These are phyloP conservation scores for Pseudonectria buxi DNA, from an alignment of 2,329 filamentous ascomycete species.

Conservation along the genomic window DNA sequence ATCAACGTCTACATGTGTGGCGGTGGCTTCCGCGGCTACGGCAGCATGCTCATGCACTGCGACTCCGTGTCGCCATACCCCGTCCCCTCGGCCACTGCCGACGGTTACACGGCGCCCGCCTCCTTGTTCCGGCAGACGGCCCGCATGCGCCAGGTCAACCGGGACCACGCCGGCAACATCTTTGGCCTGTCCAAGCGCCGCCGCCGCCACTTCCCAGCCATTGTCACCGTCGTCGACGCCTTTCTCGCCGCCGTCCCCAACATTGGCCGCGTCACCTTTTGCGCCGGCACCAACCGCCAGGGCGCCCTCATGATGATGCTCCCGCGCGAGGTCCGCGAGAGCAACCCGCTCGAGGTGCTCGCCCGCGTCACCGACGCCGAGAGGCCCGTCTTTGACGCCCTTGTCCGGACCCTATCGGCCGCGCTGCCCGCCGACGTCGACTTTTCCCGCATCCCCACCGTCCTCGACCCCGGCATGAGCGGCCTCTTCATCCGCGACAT, in stretches of 20 bases:
- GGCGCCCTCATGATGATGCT: conserved; percentile 72
- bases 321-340: conserved; percentile 48
- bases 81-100: conserved; percentile 61
- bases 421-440: conserved; percentile 36
- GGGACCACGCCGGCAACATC: conserved; percentile 46
- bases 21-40: conserved; percentile 85
- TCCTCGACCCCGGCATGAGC: conserved; percentile 37
- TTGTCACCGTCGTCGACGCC: conserved; percentile 71
- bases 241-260: conserved; percentile 62
- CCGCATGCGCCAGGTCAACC: conserved; percentile 46
- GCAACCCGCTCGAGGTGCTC: conserved; percentile 53
- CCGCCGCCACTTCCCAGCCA: conserved; percentile 75
- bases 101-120: conserved; percentile 64
- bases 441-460: conserved; percentile 30
- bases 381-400: conserved; percentile 26
- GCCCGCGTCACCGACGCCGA: conserved; percentile 20
- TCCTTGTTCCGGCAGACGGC: conserved; percentile 51
- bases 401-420: conserved; percentile 31
- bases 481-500: conserved; percentile 42
- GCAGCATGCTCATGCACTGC: conserved; percentile 77
- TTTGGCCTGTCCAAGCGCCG: conserved; percentile 77
- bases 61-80: conserved; percentile 72
- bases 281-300: conserved; percentile 80
- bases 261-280: conserved; percentile 72
- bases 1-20: conserved; percentile 79